Conservation (phyloP, 208 protist species). For the Trypanosoma scelopori region DNA sequence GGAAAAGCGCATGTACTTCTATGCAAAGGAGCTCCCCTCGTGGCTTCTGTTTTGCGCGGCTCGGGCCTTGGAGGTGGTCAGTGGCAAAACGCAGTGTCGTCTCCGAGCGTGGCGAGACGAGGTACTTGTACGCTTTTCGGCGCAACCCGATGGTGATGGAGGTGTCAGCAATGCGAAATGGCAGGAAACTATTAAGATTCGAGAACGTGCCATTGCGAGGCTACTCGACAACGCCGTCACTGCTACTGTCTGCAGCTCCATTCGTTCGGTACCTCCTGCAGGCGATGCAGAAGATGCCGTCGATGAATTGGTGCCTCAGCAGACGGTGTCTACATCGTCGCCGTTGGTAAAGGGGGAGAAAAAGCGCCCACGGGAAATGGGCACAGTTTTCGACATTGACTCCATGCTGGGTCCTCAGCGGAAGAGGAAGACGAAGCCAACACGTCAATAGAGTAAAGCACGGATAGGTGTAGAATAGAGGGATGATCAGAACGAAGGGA, state of each 20-base stretch:
- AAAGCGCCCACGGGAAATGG: constrained; percentile 54
- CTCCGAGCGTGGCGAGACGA: constrained; percentile 48
- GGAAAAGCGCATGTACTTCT: constrained; percentile 85
- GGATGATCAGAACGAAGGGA: constrained; percentile 1
- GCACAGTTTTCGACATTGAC: constrained; percentile 55
- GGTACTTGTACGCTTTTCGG: constrained; percentile 38
- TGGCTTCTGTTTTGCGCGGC: constrained; percentile 52
- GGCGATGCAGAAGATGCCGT: background rate
- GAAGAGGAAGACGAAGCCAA: constrained; percentile 11
- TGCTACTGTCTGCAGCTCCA: constrained; percentile 2
- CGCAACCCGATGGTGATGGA: background rate
- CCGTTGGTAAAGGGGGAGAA: constrained; percentile 12
- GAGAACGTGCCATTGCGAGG: constrained; percentile 22
- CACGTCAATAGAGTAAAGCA: constrained; percentile 8
- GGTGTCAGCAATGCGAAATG: constrained; percentile 17
- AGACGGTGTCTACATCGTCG: background rate
- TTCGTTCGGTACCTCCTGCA: background rate
- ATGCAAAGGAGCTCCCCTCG: constrained; percentile 70
- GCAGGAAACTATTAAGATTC: constrained; percentile 24
- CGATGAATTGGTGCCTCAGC: background rate
- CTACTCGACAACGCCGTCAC: constrained; percentile 12
- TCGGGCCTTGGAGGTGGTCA: constrained; percentile 25
- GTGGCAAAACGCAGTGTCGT: constrained; percentile 14
- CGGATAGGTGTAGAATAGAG: background rate
- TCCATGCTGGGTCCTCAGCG: constrained; percentile 43